Base-by-base conservation (phyloP, 768 basidiomycete genomes). In the Suillus luteus region DNA sequence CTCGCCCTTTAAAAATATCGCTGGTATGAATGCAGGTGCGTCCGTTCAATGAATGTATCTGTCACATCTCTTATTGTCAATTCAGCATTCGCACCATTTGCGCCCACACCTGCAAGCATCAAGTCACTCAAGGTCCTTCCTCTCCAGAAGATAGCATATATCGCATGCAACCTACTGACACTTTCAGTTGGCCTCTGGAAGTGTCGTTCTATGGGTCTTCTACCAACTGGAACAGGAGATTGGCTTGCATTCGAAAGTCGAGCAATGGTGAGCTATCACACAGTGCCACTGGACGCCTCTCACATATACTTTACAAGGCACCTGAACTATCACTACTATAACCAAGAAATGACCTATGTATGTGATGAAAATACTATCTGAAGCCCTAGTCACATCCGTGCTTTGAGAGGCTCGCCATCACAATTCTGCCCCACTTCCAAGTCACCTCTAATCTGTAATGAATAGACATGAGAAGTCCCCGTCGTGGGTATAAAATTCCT, bases 221-320 rank as follows among this genome's bases (percentile, higher is more conserved):
- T 98, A 19, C 95, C 95, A 0, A 90, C 87, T 1, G 94, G 96
- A 1, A 92, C 94, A 0, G 94, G 91, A 2, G 96, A 98, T 77
- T 98, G 95, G 94, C 78, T 96, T 59, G 94, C 93, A 15, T 98
- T 98, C 68, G 95, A 96, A 79, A 89, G 86, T 2, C 80, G 95
- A 69, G 87, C 86, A 41, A 60, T 74, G 70, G 92, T 95, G 27
- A 59, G 73, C 65, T 11, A 15, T 33, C 61, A 49, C 37, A n/a
- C 24, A 52, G 22, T 27, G 38, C 33, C 8, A 27, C 17, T 12
- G 27, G 19, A 58, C 46, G 33, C 11, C 52, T 33, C 44, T 35
- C 40, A 65, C 35, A 64, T 43, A 14, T 55, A 31, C 31, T 22
- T 31, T 33, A 6, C 46, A 58, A 84, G 83, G 71, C 81, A 52